Evolutionary conservation across 805 yeast genomes (phyloP), one percentile per base, ranked within the genome.

Genomic region (Yarrowia sp.): DNA sequence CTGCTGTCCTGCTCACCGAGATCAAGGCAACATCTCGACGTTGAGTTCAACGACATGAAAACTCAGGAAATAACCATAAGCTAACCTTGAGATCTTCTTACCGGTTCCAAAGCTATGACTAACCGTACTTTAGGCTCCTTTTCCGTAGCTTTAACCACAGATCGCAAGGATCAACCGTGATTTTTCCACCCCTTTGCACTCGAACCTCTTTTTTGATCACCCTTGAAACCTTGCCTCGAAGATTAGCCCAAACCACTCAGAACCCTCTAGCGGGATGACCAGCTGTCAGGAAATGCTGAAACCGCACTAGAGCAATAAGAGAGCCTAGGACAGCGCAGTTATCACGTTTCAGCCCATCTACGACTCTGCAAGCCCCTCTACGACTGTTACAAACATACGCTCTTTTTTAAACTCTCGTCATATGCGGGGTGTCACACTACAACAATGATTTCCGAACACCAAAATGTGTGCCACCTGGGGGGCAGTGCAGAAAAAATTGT

Each of bases 381-480:
- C n/a, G n/a, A n/a, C n/a, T n/a, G n/a, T n/a, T 18, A 18, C 18
- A 36, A 18, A 33, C 10, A n/a, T 14, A 9, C 44, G 9, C 44
- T 39, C 21, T 7, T 8, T 25, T 12, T 24, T 42, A 24, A 16
- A 27, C 32, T 42, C 32, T 14, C 18, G 4, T n/a, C 47, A 21
- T 42, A 42, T 42, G 47, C 32, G 32, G 32, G 32, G 19, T 41
- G 46, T 24, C 46, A 41, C 46, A 24, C 46, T 41, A 24, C 46
- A 41, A 41, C 46, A 41, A 41, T 8, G 29, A 41, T 24, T n/a
- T 9, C 18, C 32, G 35, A 44, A 29, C 35, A 19, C 29, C 35
- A 44, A 29, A 29, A 29, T 16, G 47, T 24, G 51, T 44, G 35
- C 51, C 35, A 44, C 25, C 35, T 29, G 51, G 35, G 51, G 51